Evolutionary conservation across 108 stramenopile species (phyloP), one percentile per base, ranked within the genome.

Genomic region (Mediolabrus comicus): DNA sequence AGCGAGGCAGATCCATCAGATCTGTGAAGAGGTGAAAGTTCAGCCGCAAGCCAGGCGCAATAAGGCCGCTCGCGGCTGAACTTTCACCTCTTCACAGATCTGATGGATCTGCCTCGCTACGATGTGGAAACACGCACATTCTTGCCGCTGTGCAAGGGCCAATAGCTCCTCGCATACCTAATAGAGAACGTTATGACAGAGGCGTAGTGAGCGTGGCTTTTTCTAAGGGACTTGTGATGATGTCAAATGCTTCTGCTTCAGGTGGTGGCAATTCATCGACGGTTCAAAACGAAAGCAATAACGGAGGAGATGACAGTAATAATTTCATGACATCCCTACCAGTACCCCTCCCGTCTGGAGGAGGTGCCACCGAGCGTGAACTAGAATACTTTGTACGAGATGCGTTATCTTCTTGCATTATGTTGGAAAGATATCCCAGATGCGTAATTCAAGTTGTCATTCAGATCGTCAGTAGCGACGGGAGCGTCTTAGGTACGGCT

Each of bases 131-230:
- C 46, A 97, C 96, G 11, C 89, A 92, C 52, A 87, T 96, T 16
- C 60, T 97, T 68, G 94, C 88, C 3, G 92, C 95, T 2, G 81
- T 92, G 4, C 85, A 97, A 65, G 96, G 96, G 6, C 96, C 96
- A 2, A 71, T 90, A 3, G 93, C 91, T 30, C 93, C 96, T 8
- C 75, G 87, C 24, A 53, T 69, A 14, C 43, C 84, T n/a, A 58
- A 81, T n/a, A 53, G 77, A 52, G 87, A 95, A 36, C 65, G 78
- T 27, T 34, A 53, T 16, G 72, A 89, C 38, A 56, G 74, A 12
- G 90, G 81, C 3, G 53, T 87, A 1, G 77, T 95, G 16, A 84
- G 88, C 30, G 86, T 91, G 19, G 75, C 87, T 2, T 88, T 90
- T 62, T 85, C 86, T 24, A 78, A 79, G 54, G 86, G 85, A 24